Base-by-base conservation (phyloP, 495 filamentous ascomycete genomes). In the Penicillium lividum region DNA sequence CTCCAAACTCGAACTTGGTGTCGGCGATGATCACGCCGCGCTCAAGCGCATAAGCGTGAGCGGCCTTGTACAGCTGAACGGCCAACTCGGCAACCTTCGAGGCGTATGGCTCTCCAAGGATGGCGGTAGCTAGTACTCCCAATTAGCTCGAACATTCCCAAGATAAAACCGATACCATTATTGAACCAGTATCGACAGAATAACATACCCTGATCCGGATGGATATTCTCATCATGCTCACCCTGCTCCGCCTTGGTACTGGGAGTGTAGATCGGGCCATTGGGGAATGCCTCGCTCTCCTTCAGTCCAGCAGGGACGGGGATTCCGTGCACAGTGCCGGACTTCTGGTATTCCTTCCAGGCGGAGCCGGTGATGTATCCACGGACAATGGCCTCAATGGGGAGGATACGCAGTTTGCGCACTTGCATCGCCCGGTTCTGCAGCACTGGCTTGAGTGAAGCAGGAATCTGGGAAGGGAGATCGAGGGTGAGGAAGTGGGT, bases 351-450 rank as follows among this genome's bases (percentile, higher is more conserved):
- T 72, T 96, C 92, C 31, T 77, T 80, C 94, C 94, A 98, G 4
- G 92, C 92, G 54, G 88, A 90, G 11, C 94, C 94, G 6, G 93
- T 96, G 72, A 98, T 88, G 73, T 97, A 97, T 54, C 94, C 93
- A 30, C 93, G 87, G 3, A 97, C 92, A 56, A 92, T 91, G 16
- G 89, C 90, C 75, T 98, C 94, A 58, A 98, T 82, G n/a, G 90
- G 91, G 56, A 96, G 87, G 51, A 95, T 82, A 53, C 86, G 82
- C 29, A 91, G 80, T 59, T 84, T 86, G 60, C 87, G 87, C 52
- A 97, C 92, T 59, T 87, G 83, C 92, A 97, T 96, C 63, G 82
- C 85, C 43, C 92, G 86, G 63, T 80, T 81, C 52, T 84, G 83
- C 16, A 94, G 78, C 47, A 80, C 70, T 10, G 75, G 65, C 7